These are phyloP conservation scores for Parachaetomium inaequale DNA, from an alignment of 495 filamentous ascomycete species.

Conservation along the genomic window DNA sequence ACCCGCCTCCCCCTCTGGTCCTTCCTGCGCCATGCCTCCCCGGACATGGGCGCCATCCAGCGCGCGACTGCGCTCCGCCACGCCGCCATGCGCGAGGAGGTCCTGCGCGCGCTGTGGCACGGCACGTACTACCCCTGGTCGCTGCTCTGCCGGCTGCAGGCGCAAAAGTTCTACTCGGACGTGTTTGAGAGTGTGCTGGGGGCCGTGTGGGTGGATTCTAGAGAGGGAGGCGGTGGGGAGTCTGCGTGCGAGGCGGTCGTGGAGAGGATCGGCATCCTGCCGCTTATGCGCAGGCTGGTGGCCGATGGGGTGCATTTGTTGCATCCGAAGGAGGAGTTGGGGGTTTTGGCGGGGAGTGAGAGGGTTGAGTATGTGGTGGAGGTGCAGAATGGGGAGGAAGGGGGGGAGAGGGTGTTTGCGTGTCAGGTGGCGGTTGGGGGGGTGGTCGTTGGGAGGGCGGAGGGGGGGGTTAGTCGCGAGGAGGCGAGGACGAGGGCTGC, in stretches of 20 bases:
- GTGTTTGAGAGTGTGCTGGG: conserved; percentile 78
- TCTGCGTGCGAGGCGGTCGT: conserved; percentile 55
- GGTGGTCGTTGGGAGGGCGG: conserved; percentile 42
- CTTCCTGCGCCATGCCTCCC: conserved; percentile 60
- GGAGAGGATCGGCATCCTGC: conserved; percentile 60
- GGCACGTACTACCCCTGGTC: conserved; percentile 70
- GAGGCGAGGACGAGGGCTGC: conserved; percentile 60
- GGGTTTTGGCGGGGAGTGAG: conserved; percentile 49
- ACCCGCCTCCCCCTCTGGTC: conserved; percentile 56
- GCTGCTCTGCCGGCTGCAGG: conserved; percentile 57
- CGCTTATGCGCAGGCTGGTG: conserved; percentile 60
- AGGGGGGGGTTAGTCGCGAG: conserved; percentile 46
- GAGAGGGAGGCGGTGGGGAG: conserved; percentile 52
- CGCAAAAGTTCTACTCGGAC: conserved; percentile 83
- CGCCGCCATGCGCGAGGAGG: conserved; percentile 42
- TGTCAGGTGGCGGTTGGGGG: conserved; percentile 54
- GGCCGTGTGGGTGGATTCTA: conserved; percentile 81
- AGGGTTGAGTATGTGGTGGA: conserved; percentile 49
- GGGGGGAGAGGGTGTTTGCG: conserved; percentile 30
- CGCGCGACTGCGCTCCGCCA: conserved; percentile 48
- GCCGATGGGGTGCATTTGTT: conserved; percentile 55
- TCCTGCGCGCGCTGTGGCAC: conserved; percentile 43
- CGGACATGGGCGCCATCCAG: conserved; percentile 43
- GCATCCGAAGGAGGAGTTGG: conserved; percentile 73
- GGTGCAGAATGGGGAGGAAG: conserved; percentile 18